Conservation (phyloP, 441 rosid species). For the Gossypium davidsonii region DNA sequence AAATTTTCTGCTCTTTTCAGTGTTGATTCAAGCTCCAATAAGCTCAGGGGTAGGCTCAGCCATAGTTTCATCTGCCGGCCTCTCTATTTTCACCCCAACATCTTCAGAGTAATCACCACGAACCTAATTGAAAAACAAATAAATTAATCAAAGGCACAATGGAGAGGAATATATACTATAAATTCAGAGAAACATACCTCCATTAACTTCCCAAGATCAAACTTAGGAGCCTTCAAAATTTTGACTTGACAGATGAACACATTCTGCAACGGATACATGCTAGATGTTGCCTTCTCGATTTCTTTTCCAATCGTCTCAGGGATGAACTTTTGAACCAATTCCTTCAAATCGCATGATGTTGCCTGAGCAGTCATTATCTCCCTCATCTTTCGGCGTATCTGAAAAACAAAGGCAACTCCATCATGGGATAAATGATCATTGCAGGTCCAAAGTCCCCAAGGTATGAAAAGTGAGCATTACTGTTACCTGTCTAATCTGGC, state of each 20-base stretch:
- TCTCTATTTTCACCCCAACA: conserved; percentile 69
- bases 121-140: conserved; percentile 33
- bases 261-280: conserved; percentile 61
- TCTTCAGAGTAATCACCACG: conserved; percentile 84
- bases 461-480: too few relatives aligned
- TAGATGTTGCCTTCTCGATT: not conserved
- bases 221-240: conserved; percentile 68
- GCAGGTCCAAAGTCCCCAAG: not conserved
- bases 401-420: not conserved
- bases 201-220: conserved; percentile 73
- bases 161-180: not conserved
- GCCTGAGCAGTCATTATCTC: conserved; percentile 58
- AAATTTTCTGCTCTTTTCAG: too few relatives aligned
- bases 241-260: conserved; percentile 64
- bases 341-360: conserved; percentile 58
- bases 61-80: conserved; percentile 69
- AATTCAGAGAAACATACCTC: conserved; percentile 24
- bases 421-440: not conserved
- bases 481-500: conserved; percentile 69
- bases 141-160: not conserved
- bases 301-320: conserved; percentile 12
- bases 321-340: conserved; percentile 58
- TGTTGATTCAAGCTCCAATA: conserved; percentile 42
- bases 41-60: conserved; percentile 47
- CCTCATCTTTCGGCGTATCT: conserved; percentile 69